Conservation (phyloP, 192 early-diverging fungal species). For the Helicostylum pulchrum region DNA sequence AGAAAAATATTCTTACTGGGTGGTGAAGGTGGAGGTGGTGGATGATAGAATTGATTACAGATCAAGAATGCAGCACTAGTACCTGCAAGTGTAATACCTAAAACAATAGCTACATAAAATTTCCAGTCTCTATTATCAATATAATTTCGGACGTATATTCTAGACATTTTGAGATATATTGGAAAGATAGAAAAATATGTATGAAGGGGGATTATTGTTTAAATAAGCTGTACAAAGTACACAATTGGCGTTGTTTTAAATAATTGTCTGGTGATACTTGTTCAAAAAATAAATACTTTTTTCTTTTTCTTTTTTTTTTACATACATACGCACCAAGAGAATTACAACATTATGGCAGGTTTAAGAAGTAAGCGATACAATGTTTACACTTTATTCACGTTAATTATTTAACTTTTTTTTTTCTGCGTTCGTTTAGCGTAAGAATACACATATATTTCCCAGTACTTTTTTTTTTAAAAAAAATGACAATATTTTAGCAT, state of each 20-base stretch:
- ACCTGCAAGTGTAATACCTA: constrained; percentile 55
- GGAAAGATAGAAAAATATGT: no score
- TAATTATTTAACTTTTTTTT: background rate
- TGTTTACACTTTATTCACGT: background rate
- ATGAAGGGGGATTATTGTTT: no score
- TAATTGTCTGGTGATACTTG: no score
- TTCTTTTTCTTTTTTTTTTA: no score
- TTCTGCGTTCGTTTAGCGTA: constrained; percentile 21
- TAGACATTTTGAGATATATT: no score
- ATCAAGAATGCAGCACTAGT: constrained; percentile 64
- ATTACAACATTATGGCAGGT: constrained; percentile 20
- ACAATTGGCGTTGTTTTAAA: no score
- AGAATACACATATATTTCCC: background rate
- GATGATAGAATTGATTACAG: constrained; percentile 21
- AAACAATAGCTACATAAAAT: constrained; percentile 62
- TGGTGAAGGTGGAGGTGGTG: constrained; percentile 35
- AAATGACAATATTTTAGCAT: constrained; percentile 47
- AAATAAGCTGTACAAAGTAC: no score
- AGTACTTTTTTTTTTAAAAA: background rate
- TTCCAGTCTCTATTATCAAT: constrained; percentile 61
- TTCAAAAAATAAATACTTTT: no score
- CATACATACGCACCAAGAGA: no score
- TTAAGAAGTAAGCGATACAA: constrained; percentile 29
- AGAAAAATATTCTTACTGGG: background rate
- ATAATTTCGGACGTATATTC: constrained; percentile 29